Evolutionary conservation across 2,329 filamentous ascomycete genomes (phyloP).

Genomic region (Xylaria sp.): DNA sequence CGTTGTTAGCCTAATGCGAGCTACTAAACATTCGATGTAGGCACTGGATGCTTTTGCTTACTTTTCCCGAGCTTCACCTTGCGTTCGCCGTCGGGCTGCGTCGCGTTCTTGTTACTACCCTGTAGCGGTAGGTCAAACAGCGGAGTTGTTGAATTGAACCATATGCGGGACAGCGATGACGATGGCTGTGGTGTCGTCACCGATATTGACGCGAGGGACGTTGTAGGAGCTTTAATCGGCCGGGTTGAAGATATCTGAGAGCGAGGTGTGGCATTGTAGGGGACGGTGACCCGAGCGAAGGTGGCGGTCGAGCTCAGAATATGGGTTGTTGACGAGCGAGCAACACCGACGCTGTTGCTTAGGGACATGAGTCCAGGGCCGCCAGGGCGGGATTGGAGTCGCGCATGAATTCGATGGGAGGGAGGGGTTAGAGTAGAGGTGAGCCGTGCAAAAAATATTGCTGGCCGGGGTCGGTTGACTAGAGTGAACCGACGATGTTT

Average conservation of each 20-base stretch:
- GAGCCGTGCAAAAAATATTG: constrained; percentile 13
- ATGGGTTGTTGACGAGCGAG: constrained; percentile 41
- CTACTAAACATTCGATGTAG: not conserved
- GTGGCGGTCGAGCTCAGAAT: constrained; percentile 35
- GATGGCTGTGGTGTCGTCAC: constrained; percentile 34
- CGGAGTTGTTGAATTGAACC: constrained; percentile 51
- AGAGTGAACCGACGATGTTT: not conserved
- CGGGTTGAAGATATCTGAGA: constrained; percentile 16
- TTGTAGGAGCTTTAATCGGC: constrained; percentile 22
- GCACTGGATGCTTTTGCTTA: constrained; percentile 50
- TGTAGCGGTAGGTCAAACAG: constrained; percentile 34
- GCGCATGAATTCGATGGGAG: constrained; percentile 36
- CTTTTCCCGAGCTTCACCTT: constrained; percentile 69
- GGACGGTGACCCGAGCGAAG: constrained; percentile 28
- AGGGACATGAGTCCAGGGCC: constrained; percentile 45
- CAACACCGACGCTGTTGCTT: constrained; percentile 37
- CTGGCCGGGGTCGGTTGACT: not conserved
- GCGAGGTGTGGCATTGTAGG: not conserved
- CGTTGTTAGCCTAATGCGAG: constrained; percentile 17
- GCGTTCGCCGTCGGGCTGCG: constrained; percentile 55
- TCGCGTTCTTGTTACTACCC: constrained; percentile 34
- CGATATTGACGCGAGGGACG: constrained; percentile 18
- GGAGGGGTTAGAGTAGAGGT: not conserved
- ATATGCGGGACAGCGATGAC: constrained; percentile 46
- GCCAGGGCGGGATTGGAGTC: constrained; percentile 31